Base-by-base conservation (phyloP, 2,329 filamentous ascomycete species). In the Talaromyces atroroseus region DNA sequence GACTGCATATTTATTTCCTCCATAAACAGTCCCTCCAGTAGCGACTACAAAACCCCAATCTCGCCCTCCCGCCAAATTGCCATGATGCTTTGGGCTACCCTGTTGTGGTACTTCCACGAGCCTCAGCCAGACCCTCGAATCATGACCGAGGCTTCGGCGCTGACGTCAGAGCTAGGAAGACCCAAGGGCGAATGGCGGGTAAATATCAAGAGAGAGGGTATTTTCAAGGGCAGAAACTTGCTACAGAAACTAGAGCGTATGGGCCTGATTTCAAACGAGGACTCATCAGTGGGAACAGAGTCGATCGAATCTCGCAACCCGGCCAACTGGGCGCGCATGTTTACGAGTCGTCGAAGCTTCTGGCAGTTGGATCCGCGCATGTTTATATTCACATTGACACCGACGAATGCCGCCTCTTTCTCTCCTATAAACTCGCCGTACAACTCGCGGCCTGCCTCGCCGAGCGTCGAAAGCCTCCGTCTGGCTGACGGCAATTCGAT, bases 91-190 rank as follows among this genome's bases (percentile, higher is more conserved):
- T 97, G 90, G 89, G 85, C 91, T 34, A 92, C 90, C 1, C 78
- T 97, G 44, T 96, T 90, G 77, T 97, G 92, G 92, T 97, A 97
- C 77, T 97, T 96, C 65, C 92, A 96, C 74, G 90, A 95, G 71
- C 81, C 85, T 1, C 81, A 87, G 64, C 92, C 92, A 0, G 78
- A 81, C 21, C 78, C 82, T 0, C 80, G 83, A 50, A 68, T 94
- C 34, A 78, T 79, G 18, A 89, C 83, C 6, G 76, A 83, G 5
- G 77, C 82, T 0, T 88, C 86, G 1, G 81, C 80, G 61, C 70
- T 79, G 57, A 92, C 90, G 0, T 87, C 88, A 0, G 76, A 82
- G 18, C 70, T 74, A 5, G 92, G 89, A 5, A 86, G 83, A 61
- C 92, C 92, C 1, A 85, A 83, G 61, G 91, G 88, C 32, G 90